phyloP scores from a whole-genome alignment of 1,284 basidiomycete species.

The Afroboletus lepidellus region DNA sequence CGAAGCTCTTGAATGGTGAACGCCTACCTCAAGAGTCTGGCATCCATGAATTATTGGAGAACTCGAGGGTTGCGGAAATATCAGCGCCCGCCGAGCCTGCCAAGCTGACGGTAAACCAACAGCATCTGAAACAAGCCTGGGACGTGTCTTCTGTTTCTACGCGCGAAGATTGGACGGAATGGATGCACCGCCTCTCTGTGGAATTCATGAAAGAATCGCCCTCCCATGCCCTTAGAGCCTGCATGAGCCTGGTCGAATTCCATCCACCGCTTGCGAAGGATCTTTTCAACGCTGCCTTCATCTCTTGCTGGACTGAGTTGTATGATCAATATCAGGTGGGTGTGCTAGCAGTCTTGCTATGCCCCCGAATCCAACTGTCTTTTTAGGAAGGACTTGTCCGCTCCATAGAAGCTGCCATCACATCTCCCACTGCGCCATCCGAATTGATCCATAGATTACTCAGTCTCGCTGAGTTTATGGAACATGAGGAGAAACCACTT shows the following conservation, averaged over 20 bases:
- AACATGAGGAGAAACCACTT: constrained; percentile 96
- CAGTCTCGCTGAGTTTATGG: constrained; percentile 99
- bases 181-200: constrained; percentile 92
- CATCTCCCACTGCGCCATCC: constrained; percentile 75
- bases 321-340: constrained; percentile 93
- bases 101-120: constrained; percentile 95
- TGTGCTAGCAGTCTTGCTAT: not conserved
- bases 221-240: constrained; percentile 94
- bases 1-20: constrained; percentile 91
- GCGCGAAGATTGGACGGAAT: constrained; percentile 92
- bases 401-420: constrained; percentile 88
- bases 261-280: constrained; percentile 92
- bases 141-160: constrained; percentile 82
- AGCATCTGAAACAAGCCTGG: constrained; percentile 97
- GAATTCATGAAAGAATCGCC: constrained; percentile 99
- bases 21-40: constrained; percentile 77
- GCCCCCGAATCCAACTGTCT: constrained; percentile 6
- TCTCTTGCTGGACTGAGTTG: constrained; percentile 96
- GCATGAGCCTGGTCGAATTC: constrained; percentile 90
- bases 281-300: constrained; percentile 97
- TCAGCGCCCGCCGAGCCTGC: constrained; percentile 78
- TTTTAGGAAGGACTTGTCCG: constrained; percentile 88
- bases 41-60: constrained; percentile 63
- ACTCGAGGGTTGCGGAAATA: constrained; percentile 62
- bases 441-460: constrained; percentile 94